Evolutionary conservation across 2,329 filamentous ascomycete species (phyloP).

Genomic region (Fusarium dimerum): DNA sequence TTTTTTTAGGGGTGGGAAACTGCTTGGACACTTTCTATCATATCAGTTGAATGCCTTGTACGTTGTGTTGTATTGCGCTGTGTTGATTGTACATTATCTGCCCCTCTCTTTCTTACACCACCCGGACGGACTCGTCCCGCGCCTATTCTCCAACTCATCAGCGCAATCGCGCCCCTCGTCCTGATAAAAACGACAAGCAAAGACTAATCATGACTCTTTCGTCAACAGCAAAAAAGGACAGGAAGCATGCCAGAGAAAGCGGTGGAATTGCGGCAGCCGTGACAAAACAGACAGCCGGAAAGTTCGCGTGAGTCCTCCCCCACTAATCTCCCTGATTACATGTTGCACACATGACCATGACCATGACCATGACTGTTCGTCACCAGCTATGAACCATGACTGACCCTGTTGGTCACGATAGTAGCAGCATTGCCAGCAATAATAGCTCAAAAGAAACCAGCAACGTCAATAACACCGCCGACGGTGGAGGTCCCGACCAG

Average conservation of each 20-base stretch:
- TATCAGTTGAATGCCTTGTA: constrained; percentile 41
- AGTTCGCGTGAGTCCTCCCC: constrained; percentile 48
- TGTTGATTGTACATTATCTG: neutral
- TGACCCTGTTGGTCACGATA: constrained; percentile 22
- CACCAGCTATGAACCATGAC: constrained; percentile 19
- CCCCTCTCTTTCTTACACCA: constrained; percentile 13
- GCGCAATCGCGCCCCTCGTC: constrained; percentile 11
- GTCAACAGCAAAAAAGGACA: constrained; percentile 51
- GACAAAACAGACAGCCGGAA: constrained; percentile 53
- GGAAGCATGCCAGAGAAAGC: constrained; percentile 56
- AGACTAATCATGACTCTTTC: constrained; percentile 29
- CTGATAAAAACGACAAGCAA: constrained; percentile 7
- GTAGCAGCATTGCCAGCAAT: constrained; percentile 26
- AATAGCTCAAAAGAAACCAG: constrained; percentile 35
- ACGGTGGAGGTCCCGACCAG: constrained; percentile 34
- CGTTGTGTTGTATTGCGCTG: constrained; percentile 13
- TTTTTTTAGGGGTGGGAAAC: constrained; percentile 31
- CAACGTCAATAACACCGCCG: constrained; percentile 24
- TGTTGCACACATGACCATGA: constrained; percentile 32
- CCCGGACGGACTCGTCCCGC: constrained; percentile 15
- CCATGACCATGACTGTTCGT: constrained; percentile 31
- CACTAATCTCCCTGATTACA: constrained; percentile 10
- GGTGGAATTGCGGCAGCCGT: constrained; percentile 55
- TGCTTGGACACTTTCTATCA: constrained; percentile 32
- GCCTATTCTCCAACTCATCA: constrained; percentile 10